Percentiles rank a stretch among this genome's conserved stretches.
Conservation (phyloP, 2,329 filamentous ascomycete genomes). For the Ceratocystis variospora region DNA sequence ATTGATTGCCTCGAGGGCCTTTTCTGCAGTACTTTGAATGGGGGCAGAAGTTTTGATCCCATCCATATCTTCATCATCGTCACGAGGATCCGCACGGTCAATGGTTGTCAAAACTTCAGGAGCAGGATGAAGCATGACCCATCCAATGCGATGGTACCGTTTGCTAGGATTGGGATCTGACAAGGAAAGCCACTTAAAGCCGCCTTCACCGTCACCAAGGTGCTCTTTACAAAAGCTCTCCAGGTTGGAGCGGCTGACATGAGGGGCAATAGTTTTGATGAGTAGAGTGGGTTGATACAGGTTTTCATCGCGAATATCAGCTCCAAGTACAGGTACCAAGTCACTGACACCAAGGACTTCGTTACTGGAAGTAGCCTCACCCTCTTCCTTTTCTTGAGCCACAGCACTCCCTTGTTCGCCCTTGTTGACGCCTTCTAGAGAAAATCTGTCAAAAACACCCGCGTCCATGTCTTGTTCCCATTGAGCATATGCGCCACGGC, state of each 20-base stretch:
- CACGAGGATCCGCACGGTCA: conserved; percentile 60
- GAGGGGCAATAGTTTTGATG: conserved; percentile 95
- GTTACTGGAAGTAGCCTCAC: conserved; percentile 78
- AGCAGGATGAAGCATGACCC: conserved; percentile 86
- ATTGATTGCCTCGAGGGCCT: conserved; percentile 85
- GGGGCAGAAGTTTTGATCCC: conserved; percentile 37
- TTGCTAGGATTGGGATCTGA: conserved; percentile 96
- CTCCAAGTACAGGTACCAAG: conserved; percentile 66
- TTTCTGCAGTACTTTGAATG: conserved; percentile 55
- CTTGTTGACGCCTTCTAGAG: conserved; percentile 85
- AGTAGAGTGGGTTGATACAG: conserved; percentile 81
- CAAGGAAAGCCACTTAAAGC: conserved; percentile 89
- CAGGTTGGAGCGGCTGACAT: conserved; percentile 83
- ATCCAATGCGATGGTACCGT: conserved; percentile 92
- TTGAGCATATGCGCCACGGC: conserved; percentile 63
- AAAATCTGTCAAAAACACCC: conserved; percentile 86
- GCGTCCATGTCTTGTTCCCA: conserved; percentile 81
- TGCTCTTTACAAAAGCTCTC: conserved; percentile 92
- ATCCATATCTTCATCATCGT: conserved; percentile 38
- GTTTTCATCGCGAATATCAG: conserved; percentile 79
- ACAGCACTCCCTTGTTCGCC: conserved; percentile 78
- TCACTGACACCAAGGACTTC: conserved; percentile 90
- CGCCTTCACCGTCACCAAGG: conserved; percentile 76
- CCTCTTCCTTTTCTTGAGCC: conserved; percentile 84
- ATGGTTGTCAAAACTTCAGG: conserved; percentile 50